Base-by-base conservation (phyloP, 805 yeast genomes). In the Metschnikowia borealis region DNA sequence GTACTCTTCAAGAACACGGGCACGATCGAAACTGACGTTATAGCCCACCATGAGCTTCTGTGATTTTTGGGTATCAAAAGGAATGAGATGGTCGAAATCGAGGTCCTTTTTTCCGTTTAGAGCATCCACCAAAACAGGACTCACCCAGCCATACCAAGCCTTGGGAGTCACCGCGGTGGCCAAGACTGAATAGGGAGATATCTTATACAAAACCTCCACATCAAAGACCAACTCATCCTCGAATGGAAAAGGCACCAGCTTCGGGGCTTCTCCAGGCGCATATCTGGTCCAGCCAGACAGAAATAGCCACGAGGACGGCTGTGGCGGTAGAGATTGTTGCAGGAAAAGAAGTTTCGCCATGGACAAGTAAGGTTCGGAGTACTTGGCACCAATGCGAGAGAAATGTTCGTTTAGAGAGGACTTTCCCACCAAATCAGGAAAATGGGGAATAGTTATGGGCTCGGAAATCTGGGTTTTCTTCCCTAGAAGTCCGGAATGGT, bases 71-170 rank as follows among this genome's bases (percentile, higher is more conserved):
- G 83, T 73, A 54, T 87, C 82, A 63, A 92, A 63, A 0, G 98
- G 97, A 0, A 95, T 81, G 48, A 95, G 67, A 58, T 89, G 96
- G 31, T 84, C 78, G 62, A 64, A 71, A 49, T 70, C 68, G 2
- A 65, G 58, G 5, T 72, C 69, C 2, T 51, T 38, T 2, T 82
- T 68, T 8, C 39, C 32, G 15, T 13, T 23, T 5, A 33, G 21
- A 15, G 39, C 39, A 4, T 26, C 23, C 1, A 86, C 75, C 18
- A 94, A 65, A 63, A 78, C 83, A 0, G 99, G 99, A 0, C 96
- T 89, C 7, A 89, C 83, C 99, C 99, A 94, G 0, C 84, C 83
- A 62, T 91, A 94, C 96, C 97, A 90, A 0, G 96, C 96, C 8
- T 77, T 71, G 0, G 75, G 64, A 0, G 96, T 82, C 1, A 77